These are phyloP conservation scores for Cyberlindnera samutprakarnensis DNA, from an alignment of 805 yeast species.

Conservation along the genomic window DNA sequence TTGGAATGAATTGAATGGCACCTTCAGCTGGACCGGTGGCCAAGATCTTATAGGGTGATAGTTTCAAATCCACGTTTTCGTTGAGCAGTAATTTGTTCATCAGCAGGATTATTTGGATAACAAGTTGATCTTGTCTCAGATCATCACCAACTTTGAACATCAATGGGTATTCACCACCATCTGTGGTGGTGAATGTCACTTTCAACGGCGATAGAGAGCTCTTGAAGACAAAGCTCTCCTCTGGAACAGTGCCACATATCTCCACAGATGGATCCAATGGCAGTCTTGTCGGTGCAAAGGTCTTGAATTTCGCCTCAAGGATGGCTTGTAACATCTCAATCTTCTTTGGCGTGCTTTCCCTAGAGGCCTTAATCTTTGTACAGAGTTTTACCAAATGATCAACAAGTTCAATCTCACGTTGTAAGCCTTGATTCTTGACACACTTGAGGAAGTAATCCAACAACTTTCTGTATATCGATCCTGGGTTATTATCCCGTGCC, in stretches of 20 bases:
- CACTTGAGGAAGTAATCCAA: slow-evolving; percentile 37
- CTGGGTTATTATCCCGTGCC: slow-evolving; percentile 53
- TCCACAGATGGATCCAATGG: slow-evolving; percentile 80
- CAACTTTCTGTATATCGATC: slow-evolving; percentile 36
- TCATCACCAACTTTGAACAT: slow-evolving; percentile 96
- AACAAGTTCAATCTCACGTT: slow-evolving; percentile 63
- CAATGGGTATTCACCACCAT: slow-evolving; percentile 53
- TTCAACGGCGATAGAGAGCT: slow-evolving; percentile 86
- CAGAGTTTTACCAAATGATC: slow-evolving; percentile 59
- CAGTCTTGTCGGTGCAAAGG: slow-evolving; percentile 52
- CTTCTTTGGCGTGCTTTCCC: slow-evolving; percentile 74
- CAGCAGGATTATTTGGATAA: slow-evolving; percentile 83
- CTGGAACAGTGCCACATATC: slow-evolving; percentile 71
- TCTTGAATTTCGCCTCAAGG: slow-evolving; percentile 30
- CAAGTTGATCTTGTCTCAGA: slow-evolving; percentile 90
- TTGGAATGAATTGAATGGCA: slow-evolving; percentile 89
- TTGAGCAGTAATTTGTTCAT: slow-evolving; percentile 85
- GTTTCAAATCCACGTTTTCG: slow-evolving; percentile 81
- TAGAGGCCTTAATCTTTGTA: slow-evolving; percentile 49
- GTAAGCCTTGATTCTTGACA: slow-evolving; percentile 26
- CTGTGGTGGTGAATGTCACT: slow-evolving; percentile 59
- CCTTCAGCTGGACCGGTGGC: slow-evolving; percentile 93
- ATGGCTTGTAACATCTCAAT: slow-evolving; percentile 53
- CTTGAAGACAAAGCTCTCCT: slow-evolving; percentile 81
- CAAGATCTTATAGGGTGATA: slow-evolving; percentile 83